Base-by-base conservation (phyloP, 176 grass and related monocot species). In the Rhynchospora tenuis region DNA sequence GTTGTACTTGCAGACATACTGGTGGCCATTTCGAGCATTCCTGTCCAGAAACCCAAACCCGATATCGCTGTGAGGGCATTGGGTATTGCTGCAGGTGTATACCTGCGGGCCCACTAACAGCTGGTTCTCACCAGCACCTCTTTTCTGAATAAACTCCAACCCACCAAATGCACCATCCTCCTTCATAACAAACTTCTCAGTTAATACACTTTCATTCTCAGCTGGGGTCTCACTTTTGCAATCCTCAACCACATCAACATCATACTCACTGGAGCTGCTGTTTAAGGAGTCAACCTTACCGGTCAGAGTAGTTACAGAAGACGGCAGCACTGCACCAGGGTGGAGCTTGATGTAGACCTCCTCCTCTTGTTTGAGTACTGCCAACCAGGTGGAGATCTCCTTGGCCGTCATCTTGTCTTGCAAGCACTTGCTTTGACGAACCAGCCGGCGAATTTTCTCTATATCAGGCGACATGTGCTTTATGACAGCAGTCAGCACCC, bases 381-480 rank as follows among this genome's bases (percentile, higher is more conserved):
- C 89, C 77, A 99, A 83, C 96, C 96, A 99, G 11, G 93, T 99
- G 38, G 93, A 75, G 58, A 90, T 99, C 91, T 99, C 96, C 86
- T 99, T 99, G 46, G 96, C 96, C 0, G 96, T 99, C 96, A 99
- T 99, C 88, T 99, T 99, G 85, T 99, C 96, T 64, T 99, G 96
- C 64, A 99, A 91, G 80, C 96, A 99, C 77, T 99, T 99, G 74
- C 93, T 95, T 86, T 95, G 93, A 38, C 96, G 84, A 24, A 95
- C 96, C 0, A 99, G 88, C 9, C 96, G 76, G 6, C 96, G 92
- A 59, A 99, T 95, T 89, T 99, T 99, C 80, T 99, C 96, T 9
- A 99, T 93, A 81, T 99, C 93, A 11, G 96, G 96, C 6, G 93
- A 99, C 86, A 99, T 95, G 86, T 99, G 96, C 86, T 99, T 99